Evolutionary conservation across 495 filamentous ascomycete genomes (phyloP).

Genomic region (Lepraria neglecta): DNA sequence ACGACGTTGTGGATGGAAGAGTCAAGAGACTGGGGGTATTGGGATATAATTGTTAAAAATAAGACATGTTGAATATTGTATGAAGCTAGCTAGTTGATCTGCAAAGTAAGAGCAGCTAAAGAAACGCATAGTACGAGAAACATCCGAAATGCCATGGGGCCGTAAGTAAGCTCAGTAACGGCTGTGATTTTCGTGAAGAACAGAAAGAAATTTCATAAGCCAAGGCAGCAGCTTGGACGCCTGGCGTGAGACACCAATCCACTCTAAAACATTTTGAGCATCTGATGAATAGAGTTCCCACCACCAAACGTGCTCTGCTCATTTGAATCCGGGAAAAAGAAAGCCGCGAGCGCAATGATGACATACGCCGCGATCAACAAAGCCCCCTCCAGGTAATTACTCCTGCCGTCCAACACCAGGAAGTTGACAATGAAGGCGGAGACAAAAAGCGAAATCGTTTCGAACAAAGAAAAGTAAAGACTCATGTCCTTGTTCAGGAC

Average conservation of each 20-base stretch:
- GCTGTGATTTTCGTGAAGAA: neutral
- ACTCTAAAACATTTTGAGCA: slow-evolving; percentile 54
- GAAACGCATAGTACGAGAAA: neutral
- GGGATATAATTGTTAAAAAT: neutral
- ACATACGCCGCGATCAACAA: slow-evolving; percentile 78
- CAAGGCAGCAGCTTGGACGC: neutral
- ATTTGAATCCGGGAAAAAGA: slow-evolving; percentile 53
- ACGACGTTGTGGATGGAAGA: too few species aligned
- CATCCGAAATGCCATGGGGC: neutral
- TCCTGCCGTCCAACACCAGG: slow-evolving; percentile 76
- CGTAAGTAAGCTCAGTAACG: neutral
- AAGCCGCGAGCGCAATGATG: slow-evolving; percentile 63
- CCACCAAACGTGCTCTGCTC: slow-evolving; percentile 42
- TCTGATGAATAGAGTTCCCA: slow-evolving; percentile 41
- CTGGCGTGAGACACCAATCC: slow-evolving; percentile 24
- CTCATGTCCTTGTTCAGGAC: slow-evolving; percentile 74
- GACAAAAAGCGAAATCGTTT: slow-evolving; percentile 80
- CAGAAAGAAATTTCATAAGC: neutral
- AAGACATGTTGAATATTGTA: neutral
- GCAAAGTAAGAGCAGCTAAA: neutral
- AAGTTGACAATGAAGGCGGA: slow-evolving; percentile 84
- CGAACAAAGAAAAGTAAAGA: slow-evolving; percentile 86
- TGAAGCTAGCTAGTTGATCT: neutral
- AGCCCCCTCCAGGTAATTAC: slow-evolving; percentile 83
- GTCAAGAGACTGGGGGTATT: neutral